Base-by-base conservation (phyloP, 2,329 filamentous ascomycete genomes). In the Diaporthe caulivora region DNA sequence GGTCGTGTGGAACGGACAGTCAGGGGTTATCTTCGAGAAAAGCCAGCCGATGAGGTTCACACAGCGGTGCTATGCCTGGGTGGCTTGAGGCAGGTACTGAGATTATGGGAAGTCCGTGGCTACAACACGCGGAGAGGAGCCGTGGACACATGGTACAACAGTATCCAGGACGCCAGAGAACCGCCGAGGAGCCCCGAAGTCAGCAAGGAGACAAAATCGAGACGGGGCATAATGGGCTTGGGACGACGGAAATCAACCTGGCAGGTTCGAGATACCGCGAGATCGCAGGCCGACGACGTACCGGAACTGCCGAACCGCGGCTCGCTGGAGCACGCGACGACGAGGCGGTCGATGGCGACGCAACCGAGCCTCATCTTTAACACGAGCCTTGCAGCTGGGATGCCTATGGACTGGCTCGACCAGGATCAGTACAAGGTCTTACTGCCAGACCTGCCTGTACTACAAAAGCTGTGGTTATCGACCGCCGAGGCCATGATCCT, bases 71-170 rank as follows among this genome's bases (percentile, higher is more conserved):
- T 92, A 13, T 89, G 87, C 55, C 82, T 92, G 15, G 91, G 91
- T 44, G 91, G 91, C 2, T 81, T 92, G 71, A 86, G 90, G 11
- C 89, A 92, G 78, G 90, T 92, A 1, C 89, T 92, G 77, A 85
- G 87, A 57, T 86, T 92, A 47, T 92, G 91, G 91, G 90, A 92
- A 78, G 90, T 91, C 51, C 91, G 91, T 77, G 90, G 90, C 1
- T 92, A 92, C 80, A 92, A 91, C 78, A 84, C 84, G 68, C 85
- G 91, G 42, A 86, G 90, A 72, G 84, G 85, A 26, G 87, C 88
- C 1, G 90, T 92, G 21, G 91, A 92, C 77, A 82, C 78, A 7
- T 92, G 90, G 90, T 91, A 88, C 78, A 85, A 85, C 53, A 84
- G 83, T 24, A 80, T 92, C 11, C 83, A 72, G 13, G 57, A 68